Conservation (phyloP, 305 asterid genomes). For the Fraxinus angustifolia region DNA sequence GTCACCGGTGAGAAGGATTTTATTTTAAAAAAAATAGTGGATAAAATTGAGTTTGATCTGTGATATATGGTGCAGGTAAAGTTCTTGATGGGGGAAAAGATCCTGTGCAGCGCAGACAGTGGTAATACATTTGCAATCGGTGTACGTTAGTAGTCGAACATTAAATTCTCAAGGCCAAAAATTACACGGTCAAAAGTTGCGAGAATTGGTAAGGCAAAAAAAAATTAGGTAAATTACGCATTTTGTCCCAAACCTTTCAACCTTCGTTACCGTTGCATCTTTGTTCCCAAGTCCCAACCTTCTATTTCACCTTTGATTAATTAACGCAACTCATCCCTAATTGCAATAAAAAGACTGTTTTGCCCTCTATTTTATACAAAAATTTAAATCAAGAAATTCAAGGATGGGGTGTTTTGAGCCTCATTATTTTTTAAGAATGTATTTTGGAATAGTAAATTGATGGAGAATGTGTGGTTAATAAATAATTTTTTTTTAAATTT, state of each 20-base stretch:
- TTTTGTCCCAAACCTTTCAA: not conserved
- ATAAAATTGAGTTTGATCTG: not conserved
- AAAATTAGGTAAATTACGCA: not conserved
- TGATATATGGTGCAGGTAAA: not conserved
- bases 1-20: slow-evolving; percentile 20
- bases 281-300: not conserved
- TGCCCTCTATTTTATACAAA: not conserved
- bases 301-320: not conserved
- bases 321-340: not conserved
- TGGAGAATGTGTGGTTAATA: not conserved
- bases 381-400: not conserved
- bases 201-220: not conserved
- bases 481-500: no score
- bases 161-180: not conserved
- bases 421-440: not conserved
- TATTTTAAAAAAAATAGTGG: not conserved
- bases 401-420: not conserved
- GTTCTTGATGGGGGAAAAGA: not conserved
- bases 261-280: not conserved
- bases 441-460: no score
- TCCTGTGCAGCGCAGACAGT: not conserved
- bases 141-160: not conserved
- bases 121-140: not conserved
- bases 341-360: not conserved
- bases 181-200: not conserved